Conservation (phyloP, 805 yeast genomes). For the Candida montana region DNA sequence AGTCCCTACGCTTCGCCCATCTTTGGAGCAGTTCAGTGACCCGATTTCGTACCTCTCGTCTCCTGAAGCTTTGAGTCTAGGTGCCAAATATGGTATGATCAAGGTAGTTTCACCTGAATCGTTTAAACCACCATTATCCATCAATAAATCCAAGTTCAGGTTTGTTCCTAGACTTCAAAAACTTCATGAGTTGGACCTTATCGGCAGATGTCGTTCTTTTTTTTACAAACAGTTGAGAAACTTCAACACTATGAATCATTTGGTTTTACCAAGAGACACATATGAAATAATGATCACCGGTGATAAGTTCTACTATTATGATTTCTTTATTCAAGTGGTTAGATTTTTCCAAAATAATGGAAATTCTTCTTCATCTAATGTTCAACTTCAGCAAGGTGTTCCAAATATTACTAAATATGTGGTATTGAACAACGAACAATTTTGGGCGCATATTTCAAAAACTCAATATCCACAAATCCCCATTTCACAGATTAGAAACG, state of each 20-base stretch:
- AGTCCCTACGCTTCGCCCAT: constrained; percentile 54
- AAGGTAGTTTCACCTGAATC: constrained; percentile 60
- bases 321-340: constrained; percentile 32
- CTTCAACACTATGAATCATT: constrained; percentile 41
- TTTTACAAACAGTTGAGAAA: constrained; percentile 59
- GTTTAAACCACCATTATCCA: constrained; percentile 48
- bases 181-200: constrained; percentile 56
- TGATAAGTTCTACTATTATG: constrained; percentile 30
- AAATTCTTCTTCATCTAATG: not conserved
- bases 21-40: constrained; percentile 49
- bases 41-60: constrained; percentile 64
- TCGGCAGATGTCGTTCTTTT: constrained; percentile 56
- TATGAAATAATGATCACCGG: constrained; percentile 4
- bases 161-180: constrained; percentile 69
- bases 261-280: constrained; percentile 9
- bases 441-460: constrained; percentile 23
- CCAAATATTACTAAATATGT: constrained; percentile 11
- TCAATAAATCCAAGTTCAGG: constrained; percentile 46
- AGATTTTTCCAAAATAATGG: constrained; percentile 15
- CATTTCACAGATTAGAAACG: not conserved
- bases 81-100: constrained; percentile 64
- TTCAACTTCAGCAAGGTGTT: not conserved
- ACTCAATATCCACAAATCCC: not conserved
- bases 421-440: constrained; percentile 12
- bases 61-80: constrained; percentile 37